These are phyloP conservation scores for Aegle marmelos DNA, from an alignment of 345 rosid species.

Conservation along the genomic window DNA sequence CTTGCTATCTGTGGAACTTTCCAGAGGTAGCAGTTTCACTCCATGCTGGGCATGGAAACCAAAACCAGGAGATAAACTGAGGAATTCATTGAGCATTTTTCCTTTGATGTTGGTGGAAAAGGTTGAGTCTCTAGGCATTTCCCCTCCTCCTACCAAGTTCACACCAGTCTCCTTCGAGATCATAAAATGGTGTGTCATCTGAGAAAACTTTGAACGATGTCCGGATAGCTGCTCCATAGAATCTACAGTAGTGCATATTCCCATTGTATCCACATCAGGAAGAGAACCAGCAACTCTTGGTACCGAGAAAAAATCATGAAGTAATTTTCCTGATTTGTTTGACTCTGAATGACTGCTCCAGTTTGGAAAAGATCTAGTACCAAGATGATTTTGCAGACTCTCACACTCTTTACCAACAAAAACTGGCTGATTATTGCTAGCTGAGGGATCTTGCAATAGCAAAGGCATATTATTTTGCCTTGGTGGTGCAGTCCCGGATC, in stretches of 20 bases:
- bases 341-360: constrained; percentile 14
- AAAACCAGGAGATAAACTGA: constrained; percentile 41
- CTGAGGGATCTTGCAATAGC: constrained; percentile 21
- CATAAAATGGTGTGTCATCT: constrained; percentile 34
- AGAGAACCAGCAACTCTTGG: constrained; percentile 24
- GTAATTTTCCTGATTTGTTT: constrained; percentile 13
- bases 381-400: constrained; percentile 18
- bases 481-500: constrained; percentile 13
- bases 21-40: constrained; percentile 48
- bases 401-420: constrained; percentile 19
- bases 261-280: constrained; percentile 42
- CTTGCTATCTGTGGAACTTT: constrained; percentile 51
- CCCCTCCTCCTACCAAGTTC: constrained; percentile 37
- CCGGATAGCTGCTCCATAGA: constrained; percentile 32
- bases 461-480: constrained; percentile 14
- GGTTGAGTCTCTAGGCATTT: constrained; percentile 34
- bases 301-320: constrained; percentile 23
- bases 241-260: constrained; percentile 44
- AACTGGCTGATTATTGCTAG: constrained; percentile 17
- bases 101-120: constrained; percentile 43
- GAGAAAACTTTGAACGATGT: constrained; percentile 33
- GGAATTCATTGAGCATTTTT: constrained; percentile 38
- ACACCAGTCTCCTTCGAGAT: constrained; percentile 36
- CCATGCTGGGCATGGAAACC: constrained; percentile 43
- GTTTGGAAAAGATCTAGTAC: constrained; percentile 20